These are phyloP conservation scores for Fusarium neocosmosporiellum DNA, from an alignment of 2,329 filamentous ascomycete species.

Conservation along the genomic window DNA sequence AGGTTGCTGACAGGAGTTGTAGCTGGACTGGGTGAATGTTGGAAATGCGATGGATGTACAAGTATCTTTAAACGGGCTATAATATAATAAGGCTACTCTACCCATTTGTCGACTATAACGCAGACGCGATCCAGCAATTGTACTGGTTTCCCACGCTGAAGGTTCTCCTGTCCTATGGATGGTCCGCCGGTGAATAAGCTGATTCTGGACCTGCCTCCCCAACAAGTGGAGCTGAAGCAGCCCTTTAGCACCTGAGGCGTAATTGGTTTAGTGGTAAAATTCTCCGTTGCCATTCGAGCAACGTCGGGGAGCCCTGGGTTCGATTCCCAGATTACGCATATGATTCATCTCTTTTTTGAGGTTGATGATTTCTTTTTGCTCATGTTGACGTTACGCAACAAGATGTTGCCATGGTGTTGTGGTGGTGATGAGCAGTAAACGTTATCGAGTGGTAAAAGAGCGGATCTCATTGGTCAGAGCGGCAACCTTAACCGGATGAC, in stretches of 20 bases:
- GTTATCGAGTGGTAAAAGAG: slow-evolving; percentile 20
- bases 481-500: neutral
- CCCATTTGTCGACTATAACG: neutral
- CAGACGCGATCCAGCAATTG: neutral
- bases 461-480: slow-evolving; percentile 14
- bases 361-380: neutral
- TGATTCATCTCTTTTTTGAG: neutral
- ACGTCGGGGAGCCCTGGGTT: slow-evolving; percentile 28
- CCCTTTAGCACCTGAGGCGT: neutral
- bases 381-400: neutral
- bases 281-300: slow-evolving; percentile 27
- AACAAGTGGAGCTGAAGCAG: neutral
- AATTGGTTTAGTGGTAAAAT: slow-evolving; percentile 36
- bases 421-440: neutral
- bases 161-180: neutral
- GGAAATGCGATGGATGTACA: slow-evolving; percentile 55
- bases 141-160: neutral
- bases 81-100: neutral
- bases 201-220: neutral
- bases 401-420: neutral
- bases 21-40: slow-evolving; percentile 58
- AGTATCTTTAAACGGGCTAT: slow-evolving; percentile 52
- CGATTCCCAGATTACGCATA: slow-evolving; percentile 30
- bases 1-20: slow-evolving; percentile 6
- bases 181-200: neutral